Evolutionary conservation across 129 eudicot genomes (phyloP), one percentile per base, ranked within the genome.

Genomic region (Tagetes patula): DNA sequence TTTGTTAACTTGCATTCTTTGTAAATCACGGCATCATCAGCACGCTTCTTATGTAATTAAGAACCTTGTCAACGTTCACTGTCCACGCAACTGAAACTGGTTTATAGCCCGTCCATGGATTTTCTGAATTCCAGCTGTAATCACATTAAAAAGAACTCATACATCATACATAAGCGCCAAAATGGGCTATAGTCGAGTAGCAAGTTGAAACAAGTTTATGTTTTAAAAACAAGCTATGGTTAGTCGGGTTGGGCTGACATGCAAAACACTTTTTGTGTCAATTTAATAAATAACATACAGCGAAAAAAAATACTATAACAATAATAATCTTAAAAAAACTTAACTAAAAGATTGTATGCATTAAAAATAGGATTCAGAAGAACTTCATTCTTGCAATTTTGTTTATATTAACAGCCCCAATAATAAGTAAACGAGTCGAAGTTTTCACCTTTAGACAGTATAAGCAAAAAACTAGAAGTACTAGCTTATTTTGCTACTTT

Each of bases 61-160:
- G 79, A 61, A 87, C 96, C 81, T 80, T 88, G 65, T 84, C 85
- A 27, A 80, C 91, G n/a, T 92, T 72, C 69, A 92, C 90, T 1
- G 91, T 89, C 98, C 98, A 92, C 3, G 96, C 98, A 68, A 92
- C 91, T 27, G 89, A 87, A 48, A 89, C 66, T 0, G 96, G 96
- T 60, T 92, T 79, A 77, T 83, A 83, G 2, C 83, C 96, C 4
- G 91, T 71, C 98, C 98, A 92, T 8, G 95, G 98, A 64, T 92
- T 89, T 69, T 82, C 82, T 6, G 91, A 54, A 80, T 92, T 89
- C 98, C 98, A 92, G 49, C 96, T 92, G 86, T 76, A 71, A 4
- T 47, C 45, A 60, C 46, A 79, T 31, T n/a, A 45, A 55, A 32
- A 66, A 60, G 12, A 2, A 48, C 2, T 66, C 48, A 36, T 11